phyloP scores from a whole-genome alignment of 75 land plant genomes.

The Picea sitchensis region DNA sequence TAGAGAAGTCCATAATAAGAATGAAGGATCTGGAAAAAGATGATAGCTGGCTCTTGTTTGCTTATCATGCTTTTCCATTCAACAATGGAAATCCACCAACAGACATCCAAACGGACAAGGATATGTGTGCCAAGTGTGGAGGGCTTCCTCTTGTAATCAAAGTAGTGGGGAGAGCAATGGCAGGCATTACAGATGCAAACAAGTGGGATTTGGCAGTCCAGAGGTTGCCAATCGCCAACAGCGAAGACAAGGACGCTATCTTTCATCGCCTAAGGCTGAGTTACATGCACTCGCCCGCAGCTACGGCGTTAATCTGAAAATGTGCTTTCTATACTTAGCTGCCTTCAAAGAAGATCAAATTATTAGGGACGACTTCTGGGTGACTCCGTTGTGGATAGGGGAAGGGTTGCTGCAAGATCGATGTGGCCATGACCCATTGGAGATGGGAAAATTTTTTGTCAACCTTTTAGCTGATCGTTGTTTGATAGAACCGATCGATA shows the following conservation, averaged over 20 bases:
- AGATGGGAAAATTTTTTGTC: neutral
- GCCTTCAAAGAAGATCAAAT: too few species aligned
- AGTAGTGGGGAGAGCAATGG: neutral
- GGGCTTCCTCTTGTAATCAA: neutral
- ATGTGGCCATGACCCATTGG: neutral
- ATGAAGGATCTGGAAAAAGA: neutral
- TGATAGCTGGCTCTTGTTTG: neutral
- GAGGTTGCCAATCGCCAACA: neutral
- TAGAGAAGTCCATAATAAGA: neutral
- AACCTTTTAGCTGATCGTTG: neutral
- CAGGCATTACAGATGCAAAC: neutral
- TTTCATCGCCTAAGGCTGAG: neutral
- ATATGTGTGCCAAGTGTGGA: neutral
- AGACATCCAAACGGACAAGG: neutral
- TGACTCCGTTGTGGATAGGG: too few species aligned
- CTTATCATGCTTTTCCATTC: neutral
- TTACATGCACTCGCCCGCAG: neutral
- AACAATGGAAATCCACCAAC: neutral
- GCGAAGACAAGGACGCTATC: neutral
- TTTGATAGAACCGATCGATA: neutral
- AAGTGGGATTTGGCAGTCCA: neutral
- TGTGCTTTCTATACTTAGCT: too few species aligned
- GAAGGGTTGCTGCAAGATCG: too few species aligned
- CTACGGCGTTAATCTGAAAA: neutral
- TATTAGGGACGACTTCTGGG: too few species aligned